Evolutionary conservation across 2,329 filamentous ascomycete genomes (phyloP), one percentile per base, ranked within the genome.

Genomic region (Penicillium sp.): DNA sequence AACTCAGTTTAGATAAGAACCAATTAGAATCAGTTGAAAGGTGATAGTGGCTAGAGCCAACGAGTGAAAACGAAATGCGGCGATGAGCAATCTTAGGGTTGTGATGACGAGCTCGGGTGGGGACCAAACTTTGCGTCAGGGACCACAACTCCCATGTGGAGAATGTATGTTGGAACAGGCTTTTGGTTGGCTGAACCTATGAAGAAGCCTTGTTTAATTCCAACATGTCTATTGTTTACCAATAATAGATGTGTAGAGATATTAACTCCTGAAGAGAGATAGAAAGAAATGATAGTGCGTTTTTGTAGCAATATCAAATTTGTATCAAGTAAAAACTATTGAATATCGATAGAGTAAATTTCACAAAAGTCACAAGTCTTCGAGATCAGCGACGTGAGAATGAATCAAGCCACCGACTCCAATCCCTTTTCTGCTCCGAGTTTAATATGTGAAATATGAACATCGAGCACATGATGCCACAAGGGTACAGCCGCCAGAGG

Each of bases 31-130:
- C 2, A 16, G 29, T 10, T n/a, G 21, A 19, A 14, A 47, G 2
- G 21, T 29, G 7, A 37, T 44, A n/a, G n/a, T 53, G 39, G 43
- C 25, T 16, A 42, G 39, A 23, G 39, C 11, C 11, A 23, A 23
- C 39, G 11, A 26, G 39, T 26, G 7, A 35, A 21, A 26, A 47
- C 11, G 29, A 35, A 43, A 29, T 39, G 19, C n/a, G 14, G 21
- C 27, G 52, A 54, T 52, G 37, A 43, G 52, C 52, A 54, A 50
- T 50, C 14, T 21, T 35, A 52, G 27, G 57, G 55, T 35, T 37
- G 57, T 31, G 53, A 55, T 37, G 52, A 54, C 52, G 52, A 54
- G 52, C 52, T 54, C 44, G 52, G 43, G 52, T 48, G 52, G 39
- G 19, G n/a, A 42, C 39, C 39, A 42, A 10, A 19, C n/a, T 39